Conservation (phyloP, 306 rosid species). For the Cicer bijugum region DNA sequence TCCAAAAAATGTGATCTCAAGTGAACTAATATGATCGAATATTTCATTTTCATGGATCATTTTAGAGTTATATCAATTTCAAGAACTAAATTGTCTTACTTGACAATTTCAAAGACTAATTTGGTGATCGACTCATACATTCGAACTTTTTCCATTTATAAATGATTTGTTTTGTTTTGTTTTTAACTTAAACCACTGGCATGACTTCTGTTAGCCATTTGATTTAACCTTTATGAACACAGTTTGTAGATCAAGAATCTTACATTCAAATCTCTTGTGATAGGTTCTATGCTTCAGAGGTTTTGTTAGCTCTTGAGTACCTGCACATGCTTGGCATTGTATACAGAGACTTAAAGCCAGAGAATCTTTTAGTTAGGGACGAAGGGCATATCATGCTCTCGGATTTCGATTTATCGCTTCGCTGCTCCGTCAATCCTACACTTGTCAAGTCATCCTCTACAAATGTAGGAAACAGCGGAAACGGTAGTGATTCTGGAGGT, state of each 20-base stretch:
- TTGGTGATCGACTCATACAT: no score
- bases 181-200: not conserved
- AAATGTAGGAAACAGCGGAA: constrained; percentile 33
- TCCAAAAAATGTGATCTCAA: no score
- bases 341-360: constrained; percentile 90
- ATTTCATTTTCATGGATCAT: no score
- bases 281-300: constrained; percentile 85
- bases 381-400: constrained; percentile 98
- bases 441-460: constrained; percentile 81
- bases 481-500: constrained; percentile 37
- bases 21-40: no score
- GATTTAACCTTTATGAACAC: constrained; percentile 9
- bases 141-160: no score
- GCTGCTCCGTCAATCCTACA: constrained; percentile 81
- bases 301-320: constrained; percentile 85
- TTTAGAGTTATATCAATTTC: no score
- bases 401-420: constrained; percentile 86
- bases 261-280: constrained; percentile 42
- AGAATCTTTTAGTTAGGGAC: constrained; percentile 82
- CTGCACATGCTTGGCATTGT: constrained; percentile 97
- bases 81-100: no score
- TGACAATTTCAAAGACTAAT: no score
- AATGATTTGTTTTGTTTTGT: not conserved
- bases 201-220: constrained; percentile 11
- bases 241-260: constrained; percentile 18